phyloP scores from a whole-genome alignment of 108 stramenopile species.

The Discostella pseudostelligera region DNA sequence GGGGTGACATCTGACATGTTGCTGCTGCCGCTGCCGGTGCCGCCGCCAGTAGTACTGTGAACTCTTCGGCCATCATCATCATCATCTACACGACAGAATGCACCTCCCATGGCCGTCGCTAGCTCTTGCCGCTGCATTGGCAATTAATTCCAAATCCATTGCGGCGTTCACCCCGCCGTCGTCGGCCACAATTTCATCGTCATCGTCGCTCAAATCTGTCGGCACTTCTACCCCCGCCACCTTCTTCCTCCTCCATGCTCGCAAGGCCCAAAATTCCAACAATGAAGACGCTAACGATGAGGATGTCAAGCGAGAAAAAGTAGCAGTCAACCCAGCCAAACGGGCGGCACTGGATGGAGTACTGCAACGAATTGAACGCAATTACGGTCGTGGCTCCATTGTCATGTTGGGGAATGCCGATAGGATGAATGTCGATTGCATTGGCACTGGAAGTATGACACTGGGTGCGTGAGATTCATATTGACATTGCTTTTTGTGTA shows the following conservation, averaged over 20 bases:
- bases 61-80: no score
- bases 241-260: neutral
- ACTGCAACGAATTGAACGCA: conserved; percentile 85
- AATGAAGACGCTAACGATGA: neutral
- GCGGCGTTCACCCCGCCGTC: neutral
- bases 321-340: conserved; percentile 53
- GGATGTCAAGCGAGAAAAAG: neutral
- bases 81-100: neutral
- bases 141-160: neutral
- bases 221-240: neutral
- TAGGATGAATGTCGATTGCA: conserved; percentile 75
- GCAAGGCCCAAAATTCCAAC: neutral
- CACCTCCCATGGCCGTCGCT: neutral
- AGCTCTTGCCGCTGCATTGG: neutral
- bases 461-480: conserved; percentile 51
- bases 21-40: no score
- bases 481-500: neutral
- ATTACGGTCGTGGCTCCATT: conserved; percentile 89
- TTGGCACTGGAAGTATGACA: conserved; percentile 86
- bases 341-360: conserved; percentile 88
- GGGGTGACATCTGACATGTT: no score
- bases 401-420: conserved; percentile 83
- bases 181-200: neutral
- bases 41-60: no score
- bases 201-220: neutral